These are phyloP conservation scores for Cadophora luteo-olivacea DNA, from an alignment of 2,329 filamentous ascomycete genomes.

Conservation along the genomic window DNA sequence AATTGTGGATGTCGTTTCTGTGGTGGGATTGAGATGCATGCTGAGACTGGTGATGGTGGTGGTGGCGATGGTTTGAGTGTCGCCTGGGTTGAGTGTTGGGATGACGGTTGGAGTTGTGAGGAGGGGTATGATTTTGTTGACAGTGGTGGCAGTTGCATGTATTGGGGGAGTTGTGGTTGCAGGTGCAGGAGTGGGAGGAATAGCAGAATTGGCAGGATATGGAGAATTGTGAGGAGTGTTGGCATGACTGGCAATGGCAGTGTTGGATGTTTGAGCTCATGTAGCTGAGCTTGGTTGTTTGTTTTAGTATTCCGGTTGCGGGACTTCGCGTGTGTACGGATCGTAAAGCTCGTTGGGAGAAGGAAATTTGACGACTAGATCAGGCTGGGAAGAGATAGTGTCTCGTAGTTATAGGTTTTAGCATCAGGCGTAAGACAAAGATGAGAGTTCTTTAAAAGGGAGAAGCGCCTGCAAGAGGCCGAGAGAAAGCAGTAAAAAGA, in stretches of 20 bases:
- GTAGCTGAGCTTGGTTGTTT: background rate
- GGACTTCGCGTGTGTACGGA: background rate
- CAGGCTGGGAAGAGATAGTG: background rate
- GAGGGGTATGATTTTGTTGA: background rate
- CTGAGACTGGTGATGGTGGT: background rate
- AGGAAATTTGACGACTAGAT: background rate
- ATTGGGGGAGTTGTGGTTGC: background rate
- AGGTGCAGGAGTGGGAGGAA: background rate
- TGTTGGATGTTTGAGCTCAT: background rate
- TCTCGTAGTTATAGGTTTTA: no score
- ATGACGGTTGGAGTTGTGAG: background rate
- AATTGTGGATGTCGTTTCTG: background rate
- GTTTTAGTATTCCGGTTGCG: background rate
- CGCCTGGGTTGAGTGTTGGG: background rate
- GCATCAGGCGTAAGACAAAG: no score
- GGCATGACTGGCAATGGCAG: constrained; percentile 4
- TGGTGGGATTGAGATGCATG: background rate
- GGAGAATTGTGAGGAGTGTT: background rate
- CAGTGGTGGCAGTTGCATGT: background rate
- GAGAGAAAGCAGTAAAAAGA: no score
- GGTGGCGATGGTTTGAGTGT: background rate
- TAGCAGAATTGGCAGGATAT: background rate
- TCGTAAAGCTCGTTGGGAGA: background rate
- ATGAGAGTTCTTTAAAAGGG: no score
- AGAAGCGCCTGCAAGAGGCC: no score